These are phyloP conservation scores for Dissophora globulifera DNA, from an alignment of 192 early-diverging fungal species.

Conservation along the genomic window DNA sequence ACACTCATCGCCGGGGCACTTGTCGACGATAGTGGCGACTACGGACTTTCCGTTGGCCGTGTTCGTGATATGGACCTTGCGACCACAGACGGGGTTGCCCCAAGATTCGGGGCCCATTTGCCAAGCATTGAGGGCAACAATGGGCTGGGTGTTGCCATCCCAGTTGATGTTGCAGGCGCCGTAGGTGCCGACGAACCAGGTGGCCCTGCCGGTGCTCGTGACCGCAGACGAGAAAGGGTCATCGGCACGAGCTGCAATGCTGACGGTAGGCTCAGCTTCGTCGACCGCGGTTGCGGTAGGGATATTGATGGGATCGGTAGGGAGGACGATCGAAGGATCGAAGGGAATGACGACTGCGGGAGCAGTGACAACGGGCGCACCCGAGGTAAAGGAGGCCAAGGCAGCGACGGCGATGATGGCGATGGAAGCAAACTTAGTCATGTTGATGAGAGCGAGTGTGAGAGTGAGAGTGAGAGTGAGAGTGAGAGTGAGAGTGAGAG, in stretches of 20 bases:
- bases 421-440: not conserved
- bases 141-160: slow-evolving; percentile 37
- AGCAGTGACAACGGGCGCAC: not conserved
- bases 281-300: too few relatives aligned
- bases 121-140: slow-evolving; percentile 53
- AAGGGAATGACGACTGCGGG: slow-evolving; percentile 17
- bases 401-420: slow-evolving; percentile 21
- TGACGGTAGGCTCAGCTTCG: too few relatives aligned
- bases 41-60: slow-evolving; percentile 33
- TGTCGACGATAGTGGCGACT: slow-evolving; percentile 51
- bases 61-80: slow-evolving; percentile 30
- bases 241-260: not conserved
- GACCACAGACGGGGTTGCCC: slow-evolving; percentile 48
- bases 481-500: too few relatives aligned
- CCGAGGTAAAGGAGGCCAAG: not conserved
- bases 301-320: too few relatives aligned
- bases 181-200: slow-evolving; percentile 50
- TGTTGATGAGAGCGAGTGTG: not conserved
- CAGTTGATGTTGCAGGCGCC: slow-evolving; percentile 46
- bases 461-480: not conserved
- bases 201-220: slow-evolving; percentile 38
- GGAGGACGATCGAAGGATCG: too few relatives aligned
- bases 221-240: slow-evolving; percentile 6
- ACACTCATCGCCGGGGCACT: slow-evolving; percentile 56
- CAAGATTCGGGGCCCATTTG: slow-evolving; percentile 50